Percentiles rank a stretch among this genome's conserved stretches.
These are phyloP conservation scores for Apiotrichum brassicae DNA, from an alignment of 1,284 basidiomycete species.

Conservation along the genomic window DNA sequence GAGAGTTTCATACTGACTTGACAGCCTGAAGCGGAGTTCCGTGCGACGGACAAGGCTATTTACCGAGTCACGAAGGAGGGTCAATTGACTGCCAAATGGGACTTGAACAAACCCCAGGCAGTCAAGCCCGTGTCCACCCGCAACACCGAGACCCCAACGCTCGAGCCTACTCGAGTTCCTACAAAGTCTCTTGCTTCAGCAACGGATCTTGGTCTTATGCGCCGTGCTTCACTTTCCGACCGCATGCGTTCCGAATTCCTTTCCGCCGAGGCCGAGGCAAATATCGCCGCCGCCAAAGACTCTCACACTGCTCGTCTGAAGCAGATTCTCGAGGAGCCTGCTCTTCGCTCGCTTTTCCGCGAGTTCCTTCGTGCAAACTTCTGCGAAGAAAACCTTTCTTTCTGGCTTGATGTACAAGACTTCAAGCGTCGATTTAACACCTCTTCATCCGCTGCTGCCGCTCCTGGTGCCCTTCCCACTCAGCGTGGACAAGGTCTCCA, in stretches of 20 bases:
- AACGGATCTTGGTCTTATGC: conserved; percentile 62
- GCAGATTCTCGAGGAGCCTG: conserved; percentile 90
- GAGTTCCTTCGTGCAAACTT: conserved; percentile 92
- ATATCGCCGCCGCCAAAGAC: conserved; percentile 54
- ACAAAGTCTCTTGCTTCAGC: conserved; percentile 30
- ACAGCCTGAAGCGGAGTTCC: conserved; percentile 85
- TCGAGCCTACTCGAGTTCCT: conserved; percentile 8
- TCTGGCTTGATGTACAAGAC: conserved; percentile 95
- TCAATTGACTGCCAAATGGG: conserved; percentile 75
- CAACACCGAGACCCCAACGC: not conserved
- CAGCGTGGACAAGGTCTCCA: conserved; percentile 54
- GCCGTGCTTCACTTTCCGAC: conserved; percentile 70
- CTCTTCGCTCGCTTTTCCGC: conserved; percentile 80
- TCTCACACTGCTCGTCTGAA: conserved; percentile 83
- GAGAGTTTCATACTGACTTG: conserved; percentile 9
- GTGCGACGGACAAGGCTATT: conserved; percentile 86
- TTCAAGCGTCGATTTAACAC: conserved; percentile 94
- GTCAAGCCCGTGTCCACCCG: conserved; percentile 15
- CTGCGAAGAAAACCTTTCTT: conserved; percentile 95
- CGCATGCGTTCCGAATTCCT: conserved; percentile 52
- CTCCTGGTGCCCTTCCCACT: conserved; percentile 51
- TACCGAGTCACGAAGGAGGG: conserved; percentile 93
- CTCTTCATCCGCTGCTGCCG: conserved; percentile 81
- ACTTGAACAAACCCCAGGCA: conserved; percentile 32
- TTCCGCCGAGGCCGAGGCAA: conserved; percentile 7